These are phyloP conservation scores for Lodderomyces metapsilosis DNA, from an alignment of 1,139 yeast genomes.

Conservation along the genomic window DNA sequence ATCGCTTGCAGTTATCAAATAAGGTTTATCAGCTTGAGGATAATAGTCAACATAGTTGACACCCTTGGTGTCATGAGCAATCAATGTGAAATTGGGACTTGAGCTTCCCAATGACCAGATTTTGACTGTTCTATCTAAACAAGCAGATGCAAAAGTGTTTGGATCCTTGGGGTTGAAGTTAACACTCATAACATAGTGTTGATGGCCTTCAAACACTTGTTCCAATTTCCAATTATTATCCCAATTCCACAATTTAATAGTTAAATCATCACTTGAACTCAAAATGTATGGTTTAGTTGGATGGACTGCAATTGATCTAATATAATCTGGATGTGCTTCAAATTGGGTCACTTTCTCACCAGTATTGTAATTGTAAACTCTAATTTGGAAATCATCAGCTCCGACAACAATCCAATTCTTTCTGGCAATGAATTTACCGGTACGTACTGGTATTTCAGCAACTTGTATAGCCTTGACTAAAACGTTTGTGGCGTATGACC, in stretches of 20 bases:
- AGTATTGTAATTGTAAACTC: constrained; percentile 93
- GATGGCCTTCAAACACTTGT: constrained; percentile 93
- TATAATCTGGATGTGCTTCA: constrained; percentile 97
- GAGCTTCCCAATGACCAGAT: constrained; percentile 93
- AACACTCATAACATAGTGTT: constrained; percentile 91
- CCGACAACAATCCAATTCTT: constrained; percentile 98
- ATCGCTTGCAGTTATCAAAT: constrained; percentile 88
- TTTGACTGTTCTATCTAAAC: constrained; percentile 93
- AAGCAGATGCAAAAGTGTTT: constrained; percentile 94
- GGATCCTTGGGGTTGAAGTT: constrained; percentile 97
- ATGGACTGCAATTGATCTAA: constrained; percentile 89
- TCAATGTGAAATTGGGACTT: constrained; percentile 87
- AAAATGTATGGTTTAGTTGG: constrained; percentile 87
- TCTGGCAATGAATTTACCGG: constrained; percentile 92
- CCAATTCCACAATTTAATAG: constrained; percentile 97
- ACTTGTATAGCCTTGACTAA: constrained; percentile 64
- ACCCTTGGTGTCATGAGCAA: constrained; percentile 90
- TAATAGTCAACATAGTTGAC: constrained; percentile 95
- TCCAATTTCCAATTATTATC: constrained; percentile 87
- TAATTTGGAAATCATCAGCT: constrained; percentile 88
- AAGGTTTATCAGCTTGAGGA: constrained; percentile 96
- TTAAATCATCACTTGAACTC: constrained; percentile 89
- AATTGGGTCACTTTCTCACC: constrained; percentile 92
- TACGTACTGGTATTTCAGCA: constrained; percentile 91
- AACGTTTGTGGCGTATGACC: constrained; percentile 82